Percentiles rank a stretch among this genome's conserved stretches.
phyloP scores from a whole-genome alignment of 352 stramenopile species.

The Thraustochytrium striatum region DNA sequence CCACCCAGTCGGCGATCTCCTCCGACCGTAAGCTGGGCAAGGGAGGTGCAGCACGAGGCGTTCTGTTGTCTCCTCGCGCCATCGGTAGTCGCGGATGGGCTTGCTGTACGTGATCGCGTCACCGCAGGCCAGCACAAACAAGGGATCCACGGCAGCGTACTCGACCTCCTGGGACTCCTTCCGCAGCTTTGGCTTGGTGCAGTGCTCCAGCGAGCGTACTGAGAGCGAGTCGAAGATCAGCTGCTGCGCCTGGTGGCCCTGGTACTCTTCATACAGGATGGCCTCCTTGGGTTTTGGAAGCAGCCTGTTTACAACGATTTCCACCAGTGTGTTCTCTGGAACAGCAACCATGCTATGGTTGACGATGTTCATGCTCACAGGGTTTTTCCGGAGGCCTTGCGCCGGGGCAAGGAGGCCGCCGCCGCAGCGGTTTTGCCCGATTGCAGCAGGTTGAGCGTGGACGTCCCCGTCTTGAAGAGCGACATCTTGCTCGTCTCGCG shows the following conservation, averaged over 20 bases:
- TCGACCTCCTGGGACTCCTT: neutral
- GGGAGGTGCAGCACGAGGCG: neutral
- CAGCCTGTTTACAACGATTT: slow-evolving; percentile 7
- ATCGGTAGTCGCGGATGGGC: slow-evolving; percentile 2
- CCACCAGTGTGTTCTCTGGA: slow-evolving; percentile 12
- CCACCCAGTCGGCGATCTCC: slow-evolving; percentile 28
- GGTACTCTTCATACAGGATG: slow-evolving; percentile 42
- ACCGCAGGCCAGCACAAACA: slow-evolving; percentile 3
- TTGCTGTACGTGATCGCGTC: neutral
- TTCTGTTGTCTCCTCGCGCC: neutral
- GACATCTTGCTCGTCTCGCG: too few relatives aligned
- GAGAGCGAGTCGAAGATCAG: neutral
- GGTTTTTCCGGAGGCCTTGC: too few relatives aligned
- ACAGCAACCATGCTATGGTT: slow-evolving; percentile 18
- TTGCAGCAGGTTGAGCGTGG: too few relatives aligned
- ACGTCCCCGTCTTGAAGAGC: too few relatives aligned
- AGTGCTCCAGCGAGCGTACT: neutral
- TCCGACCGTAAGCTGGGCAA: neutral
- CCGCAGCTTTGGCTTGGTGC: neutral
- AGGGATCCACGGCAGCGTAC: neutral
- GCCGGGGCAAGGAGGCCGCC: too few relatives aligned
- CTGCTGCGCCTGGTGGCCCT: slow-evolving; percentile 21
- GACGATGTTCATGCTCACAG: too few relatives aligned
- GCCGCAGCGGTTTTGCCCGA: too few relatives aligned
- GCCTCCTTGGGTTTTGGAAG: slow-evolving; percentile 6